Percentiles rank a stretch among this genome's conserved stretches.
These are phyloP conservation scores for Mortierella sp. DNA, from an alignment of 371 early-diverging fungal genomes.

Conservation along the genomic window DNA sequence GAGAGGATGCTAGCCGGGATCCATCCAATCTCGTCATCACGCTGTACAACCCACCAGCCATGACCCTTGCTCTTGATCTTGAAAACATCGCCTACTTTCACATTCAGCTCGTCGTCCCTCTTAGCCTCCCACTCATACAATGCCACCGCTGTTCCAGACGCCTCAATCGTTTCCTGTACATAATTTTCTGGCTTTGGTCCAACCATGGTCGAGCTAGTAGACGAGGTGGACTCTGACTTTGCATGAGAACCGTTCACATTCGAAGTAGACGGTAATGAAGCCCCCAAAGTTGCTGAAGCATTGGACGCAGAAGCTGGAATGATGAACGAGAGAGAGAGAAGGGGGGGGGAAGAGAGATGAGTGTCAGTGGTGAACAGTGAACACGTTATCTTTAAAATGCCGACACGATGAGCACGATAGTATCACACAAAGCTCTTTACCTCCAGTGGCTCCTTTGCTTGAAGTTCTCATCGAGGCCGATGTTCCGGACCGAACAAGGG, in stretches of 20 bases:
- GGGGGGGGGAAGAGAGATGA: no score
- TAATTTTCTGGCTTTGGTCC: constrained; percentile 39
- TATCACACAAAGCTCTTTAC: background rate
- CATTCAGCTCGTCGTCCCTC: constrained; percentile 66
- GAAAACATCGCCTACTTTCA: constrained; percentile 70
- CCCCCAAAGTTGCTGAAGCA: constrained; percentile 11
- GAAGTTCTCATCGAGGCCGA: constrained; percentile 42
- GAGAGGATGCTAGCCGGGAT: constrained; percentile 68
- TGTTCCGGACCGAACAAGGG: constrained; percentile 37
- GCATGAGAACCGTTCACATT: background rate
- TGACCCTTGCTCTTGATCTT: constrained; percentile 60
- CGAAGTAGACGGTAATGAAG: background rate
- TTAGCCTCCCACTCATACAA: constrained; percentile 69
- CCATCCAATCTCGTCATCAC: constrained; percentile 64
- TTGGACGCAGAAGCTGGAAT: constrained; percentile 4
- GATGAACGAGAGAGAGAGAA: no score
- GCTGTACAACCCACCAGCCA: constrained; percentile 70
- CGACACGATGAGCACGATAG: no score
- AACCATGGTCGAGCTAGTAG: constrained; percentile 7
- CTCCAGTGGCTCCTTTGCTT: constrained; percentile 13
- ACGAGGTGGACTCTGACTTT: constrained; percentile 9
- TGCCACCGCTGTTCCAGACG: constrained; percentile 60
- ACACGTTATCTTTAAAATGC: no score
- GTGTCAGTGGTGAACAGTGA: no score
- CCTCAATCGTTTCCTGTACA: constrained; percentile 53